phyloP scores from a whole-genome alignment of 1,284 basidiomycete genomes.

The Fomitopsis betulina region DNA sequence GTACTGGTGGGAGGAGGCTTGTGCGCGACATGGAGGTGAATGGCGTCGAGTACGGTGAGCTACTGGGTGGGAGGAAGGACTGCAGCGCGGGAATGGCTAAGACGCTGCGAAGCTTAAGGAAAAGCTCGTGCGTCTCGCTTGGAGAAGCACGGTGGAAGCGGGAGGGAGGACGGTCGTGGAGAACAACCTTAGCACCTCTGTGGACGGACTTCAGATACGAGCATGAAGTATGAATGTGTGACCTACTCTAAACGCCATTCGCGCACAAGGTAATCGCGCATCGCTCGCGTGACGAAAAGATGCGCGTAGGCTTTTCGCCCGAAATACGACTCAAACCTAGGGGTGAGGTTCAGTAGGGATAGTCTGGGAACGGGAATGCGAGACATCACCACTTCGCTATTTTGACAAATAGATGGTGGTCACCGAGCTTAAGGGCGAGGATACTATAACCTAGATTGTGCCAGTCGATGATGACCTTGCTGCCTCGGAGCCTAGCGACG shows the following conservation, averaged over 20 bases:
- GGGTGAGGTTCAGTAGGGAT: background rate
- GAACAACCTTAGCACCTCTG: slow-evolving; percentile 75
- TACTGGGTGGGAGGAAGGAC: slow-evolving; percentile 37
- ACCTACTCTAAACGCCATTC: slow-evolving; percentile 80
- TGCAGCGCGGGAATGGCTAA: slow-evolving; percentile 28
- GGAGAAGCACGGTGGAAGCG: slow-evolving; percentile 72
- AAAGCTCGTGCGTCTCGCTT: slow-evolving; percentile 73
- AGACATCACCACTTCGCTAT: slow-evolving; percentile 52
- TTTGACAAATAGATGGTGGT: slow-evolving; percentile 63
- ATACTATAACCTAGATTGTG: slow-evolving; percentile 97
- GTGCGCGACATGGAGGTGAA: slow-evolving; percentile 41
- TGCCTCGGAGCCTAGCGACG: slow-evolving; percentile 61
- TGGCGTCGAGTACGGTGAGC: slow-evolving; percentile 56
- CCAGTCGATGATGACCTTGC: slow-evolving; percentile 96
- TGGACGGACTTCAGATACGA: slow-evolving; percentile 7
- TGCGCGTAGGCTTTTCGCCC: slow-evolving; percentile 84
- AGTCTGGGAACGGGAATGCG: slow-evolving; percentile 27
- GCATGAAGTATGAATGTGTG: slow-evolving; percentile 3
- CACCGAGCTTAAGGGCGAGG: slow-evolving; percentile 77
- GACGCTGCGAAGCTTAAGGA: slow-evolving; percentile 43
- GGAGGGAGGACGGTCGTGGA: slow-evolving; percentile 86
- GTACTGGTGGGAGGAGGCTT: slow-evolving; percentile 8
- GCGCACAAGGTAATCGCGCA: slow-evolving; percentile 67
- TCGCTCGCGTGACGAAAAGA: slow-evolving; percentile 90
- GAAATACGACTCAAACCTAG: slow-evolving; percentile 80